Percentiles rank a stretch among this genome's conserved stretches.
Evolutionary conservation across 2,329 filamentous ascomycete genomes (phyloP).

Genomic region (Fusarium coicis): DNA sequence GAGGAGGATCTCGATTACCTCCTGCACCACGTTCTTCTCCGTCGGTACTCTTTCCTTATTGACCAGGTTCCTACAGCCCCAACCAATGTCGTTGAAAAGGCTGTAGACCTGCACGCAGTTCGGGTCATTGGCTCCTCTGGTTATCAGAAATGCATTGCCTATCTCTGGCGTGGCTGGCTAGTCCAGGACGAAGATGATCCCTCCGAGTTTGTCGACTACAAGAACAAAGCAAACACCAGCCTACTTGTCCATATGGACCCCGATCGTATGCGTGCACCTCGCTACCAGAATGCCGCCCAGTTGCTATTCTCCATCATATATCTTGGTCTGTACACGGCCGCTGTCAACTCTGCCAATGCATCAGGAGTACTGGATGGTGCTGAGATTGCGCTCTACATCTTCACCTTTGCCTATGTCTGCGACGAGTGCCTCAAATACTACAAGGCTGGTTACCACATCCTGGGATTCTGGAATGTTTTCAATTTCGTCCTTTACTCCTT

Average conservation of each 20-base stretch:
- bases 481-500: conserved; percentile 85
- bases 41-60: conserved; percentile 84
- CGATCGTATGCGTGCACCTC: conserved; percentile 90
- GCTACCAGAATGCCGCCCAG: conserved; percentile 92
- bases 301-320: conserved; percentile 86
- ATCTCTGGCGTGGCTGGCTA: conserved; percentile 95
- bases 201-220: conserved; percentile 88
- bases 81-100: conserved; percentile 90
- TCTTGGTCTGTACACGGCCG: conserved; percentile 84
- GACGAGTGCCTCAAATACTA: conserved; percentile 91
- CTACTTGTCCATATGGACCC: conserved; percentile 90
- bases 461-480: conserved; percentile 98
- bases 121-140: conserved; percentile 90
- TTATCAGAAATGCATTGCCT: conserved; percentile 94
- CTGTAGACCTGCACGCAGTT: conserved; percentile 91
- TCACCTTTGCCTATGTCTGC: conserved; percentile 89
- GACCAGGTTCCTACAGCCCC: conserved; percentile 78
- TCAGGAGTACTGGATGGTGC: conserved; percentile 84
- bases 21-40: conserved; percentile 83
- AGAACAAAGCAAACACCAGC: conserved; percentile 78
- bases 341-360: conserved; percentile 94
- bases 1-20: conserved; percentile 85
- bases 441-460: conserved; percentile 91
- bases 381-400: conserved; percentile 87
- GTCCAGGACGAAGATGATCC: conserved; percentile 95